Evolutionary conservation across 2,329 filamentous ascomycete genomes (phyloP), one percentile per base, ranked within the genome.

Genomic region (Nemania sp.): DNA sequence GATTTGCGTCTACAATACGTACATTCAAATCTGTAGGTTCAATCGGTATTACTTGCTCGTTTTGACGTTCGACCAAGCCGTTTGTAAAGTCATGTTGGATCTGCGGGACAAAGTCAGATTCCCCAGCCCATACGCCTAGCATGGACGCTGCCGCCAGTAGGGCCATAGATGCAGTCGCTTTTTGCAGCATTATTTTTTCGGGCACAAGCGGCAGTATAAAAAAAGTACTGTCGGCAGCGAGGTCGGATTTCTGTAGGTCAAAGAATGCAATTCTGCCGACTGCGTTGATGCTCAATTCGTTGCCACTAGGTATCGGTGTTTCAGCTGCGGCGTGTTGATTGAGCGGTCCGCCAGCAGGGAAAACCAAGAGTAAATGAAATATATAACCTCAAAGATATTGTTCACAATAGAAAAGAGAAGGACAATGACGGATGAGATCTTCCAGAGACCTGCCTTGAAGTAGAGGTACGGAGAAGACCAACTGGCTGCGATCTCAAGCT

Each of bases 71-170:
- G 33, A 72, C 63, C 17, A 71, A 37, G 1, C 68, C 73, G 64
- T 73, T 69, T 31, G 59, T 65, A 60, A 75, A 74, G 19, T 73
- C 70, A 36, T 66, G 63, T 26, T 64, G 68, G 19, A 75, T 52
- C 49, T 72, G 67, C 37, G 69, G 64, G 68, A 49, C 26, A 11
- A 61, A 19, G 9, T 60, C 49, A 23, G 31, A 20, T 15, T 50
- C 56, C 45, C 56, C 59, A 15, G 63, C 62, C 41, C 51, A 37
- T 5, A 45, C 61, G 1, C 54, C 59, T n/a, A 49, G 50, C 24
- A 58, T 19, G 24, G 65, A 40, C 15, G 42, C 52, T 17, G 51
- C 52, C 20, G 52, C 56, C n/a, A 64, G 37, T 17, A 62, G 40
- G 39, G 59, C 26, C 33, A 60, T 15, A 14, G 50, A 36, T 23